Evolutionary conservation across 768 basidiomycete species (phyloP).

Genomic region (Mrakia frigida): DNA sequence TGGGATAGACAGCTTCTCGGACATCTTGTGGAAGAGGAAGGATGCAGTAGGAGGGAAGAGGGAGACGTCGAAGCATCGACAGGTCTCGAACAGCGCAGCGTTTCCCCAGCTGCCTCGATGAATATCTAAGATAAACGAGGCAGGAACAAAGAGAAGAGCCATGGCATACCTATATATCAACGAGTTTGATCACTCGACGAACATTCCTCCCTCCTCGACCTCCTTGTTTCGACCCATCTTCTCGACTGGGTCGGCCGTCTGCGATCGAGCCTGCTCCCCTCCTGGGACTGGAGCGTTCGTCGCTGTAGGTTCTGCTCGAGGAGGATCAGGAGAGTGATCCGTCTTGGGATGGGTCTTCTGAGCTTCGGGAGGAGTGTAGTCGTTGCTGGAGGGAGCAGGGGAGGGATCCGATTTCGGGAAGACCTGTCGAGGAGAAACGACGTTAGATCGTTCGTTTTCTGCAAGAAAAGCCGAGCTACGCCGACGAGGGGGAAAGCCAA

Average conservation of each 20-base stretch:
- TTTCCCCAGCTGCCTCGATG: not conserved
- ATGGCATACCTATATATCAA: not conserved
- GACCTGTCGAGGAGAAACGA: not conserved
- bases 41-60: not conserved
- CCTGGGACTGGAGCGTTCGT: constrained; percentile 10
- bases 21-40: not conserved
- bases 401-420: not conserved
- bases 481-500: not conserved
- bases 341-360: not conserved
- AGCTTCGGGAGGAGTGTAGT: not conserved
- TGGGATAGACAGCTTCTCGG: not conserved
- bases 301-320: not conserved
- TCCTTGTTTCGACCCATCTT: not conserved
- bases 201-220: not conserved
- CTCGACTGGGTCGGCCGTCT: not conserved
- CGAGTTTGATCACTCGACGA: not conserved
- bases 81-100: too few relatives aligned
- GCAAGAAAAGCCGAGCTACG: too few relatives aligned
- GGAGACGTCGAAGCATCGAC: not conserved
- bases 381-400: not conserved
- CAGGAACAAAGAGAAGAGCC: not conserved
- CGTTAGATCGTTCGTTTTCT: too few relatives aligned
- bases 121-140: not conserved
- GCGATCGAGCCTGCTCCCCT: not conserved
- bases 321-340: constrained; percentile 1